Percentiles rank a stretch among this genome's conserved stretches.
Evolutionary conservation across 306 rosid species (phyloP).

Genomic region (Dicorynia guianensis): DNA sequence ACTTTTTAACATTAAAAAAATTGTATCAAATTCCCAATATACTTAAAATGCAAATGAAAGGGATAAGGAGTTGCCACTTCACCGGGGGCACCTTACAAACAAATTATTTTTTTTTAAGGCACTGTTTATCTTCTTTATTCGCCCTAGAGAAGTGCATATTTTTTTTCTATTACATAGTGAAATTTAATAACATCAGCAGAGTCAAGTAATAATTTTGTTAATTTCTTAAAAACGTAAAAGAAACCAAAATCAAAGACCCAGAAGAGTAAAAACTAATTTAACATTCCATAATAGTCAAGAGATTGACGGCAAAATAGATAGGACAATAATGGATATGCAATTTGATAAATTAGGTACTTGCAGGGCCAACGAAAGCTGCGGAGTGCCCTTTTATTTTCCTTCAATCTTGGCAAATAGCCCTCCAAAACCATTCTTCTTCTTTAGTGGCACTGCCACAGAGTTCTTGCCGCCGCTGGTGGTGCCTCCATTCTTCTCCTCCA

Average conservation of each 20-base stretch:
- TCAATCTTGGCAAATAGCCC: conserved; percentile 73
- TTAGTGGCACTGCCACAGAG: conserved; percentile 63
- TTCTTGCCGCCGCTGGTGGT: conserved; percentile 37
- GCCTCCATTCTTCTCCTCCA: conserved; percentile 61
- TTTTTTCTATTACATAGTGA: neutral
- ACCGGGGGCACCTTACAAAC: too few relatives aligned
- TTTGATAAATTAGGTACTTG: neutral
- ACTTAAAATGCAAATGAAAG: too few relatives aligned
- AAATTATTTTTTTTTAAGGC: too few relatives aligned
- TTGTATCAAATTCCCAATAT: too few relatives aligned
- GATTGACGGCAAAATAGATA: conserved; percentile 43
- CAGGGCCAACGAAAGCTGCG: neutral
- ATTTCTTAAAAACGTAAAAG: neutral
- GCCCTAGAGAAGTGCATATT: neutral
- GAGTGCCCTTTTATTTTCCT: neutral
- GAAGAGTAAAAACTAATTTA: conserved; percentile 30
- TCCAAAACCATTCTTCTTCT: conserved; percentile 77
- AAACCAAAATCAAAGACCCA: conserved; percentile 16
- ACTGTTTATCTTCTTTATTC: too few relatives aligned
- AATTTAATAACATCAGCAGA: neutral
- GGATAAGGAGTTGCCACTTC: too few relatives aligned
- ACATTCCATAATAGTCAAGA: neutral
- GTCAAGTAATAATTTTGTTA: neutral
- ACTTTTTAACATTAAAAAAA: too few relatives aligned
- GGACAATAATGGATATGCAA: conserved; percentile 20